Conservation (phyloP, 306 rosid species). For the Styphnolobium japonicum region DNA sequence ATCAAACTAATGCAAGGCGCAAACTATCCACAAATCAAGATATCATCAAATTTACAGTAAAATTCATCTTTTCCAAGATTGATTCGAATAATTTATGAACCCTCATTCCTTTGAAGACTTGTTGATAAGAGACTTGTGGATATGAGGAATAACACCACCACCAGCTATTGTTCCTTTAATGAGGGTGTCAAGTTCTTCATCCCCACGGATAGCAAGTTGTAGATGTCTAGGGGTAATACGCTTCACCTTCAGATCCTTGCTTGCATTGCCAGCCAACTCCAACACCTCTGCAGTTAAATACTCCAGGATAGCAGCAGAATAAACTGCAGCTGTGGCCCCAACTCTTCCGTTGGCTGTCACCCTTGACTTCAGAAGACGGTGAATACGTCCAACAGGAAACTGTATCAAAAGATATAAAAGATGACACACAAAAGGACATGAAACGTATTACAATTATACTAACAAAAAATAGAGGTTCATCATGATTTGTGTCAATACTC, state of each 20-base stretch:
- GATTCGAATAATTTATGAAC: background rate
- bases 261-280: constrained; percentile 82
- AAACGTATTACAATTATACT: background rate
- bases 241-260: constrained; percentile 87
- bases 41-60: constrained; percentile 22
- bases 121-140: constrained; percentile 79
- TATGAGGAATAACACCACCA: constrained; percentile 85
- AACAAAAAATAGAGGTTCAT: background rate
- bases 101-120: constrained; percentile 70
- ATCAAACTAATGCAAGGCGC: constrained; percentile 8
- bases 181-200: constrained; percentile 77
- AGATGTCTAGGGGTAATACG: constrained; percentile 78
- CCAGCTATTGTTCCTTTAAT: constrained; percentile 79
- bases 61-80: background rate
- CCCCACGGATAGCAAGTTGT: constrained; percentile 83
- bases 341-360: constrained; percentile 71
- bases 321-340: constrained; percentile 79
- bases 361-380: constrained; percentile 69
- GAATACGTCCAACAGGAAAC: constrained; percentile 83
- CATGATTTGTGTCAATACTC: background rate
- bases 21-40: constrained; percentile 26
- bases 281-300: constrained; percentile 75
- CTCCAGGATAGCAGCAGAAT: constrained; percentile 75
- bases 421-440: background rate
- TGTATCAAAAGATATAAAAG: constrained; percentile 22